These are phyloP conservation scores for Acaromyces ingoldii DNA, from an alignment of 1,284 basidiomycete genomes.

Conservation along the genomic window DNA sequence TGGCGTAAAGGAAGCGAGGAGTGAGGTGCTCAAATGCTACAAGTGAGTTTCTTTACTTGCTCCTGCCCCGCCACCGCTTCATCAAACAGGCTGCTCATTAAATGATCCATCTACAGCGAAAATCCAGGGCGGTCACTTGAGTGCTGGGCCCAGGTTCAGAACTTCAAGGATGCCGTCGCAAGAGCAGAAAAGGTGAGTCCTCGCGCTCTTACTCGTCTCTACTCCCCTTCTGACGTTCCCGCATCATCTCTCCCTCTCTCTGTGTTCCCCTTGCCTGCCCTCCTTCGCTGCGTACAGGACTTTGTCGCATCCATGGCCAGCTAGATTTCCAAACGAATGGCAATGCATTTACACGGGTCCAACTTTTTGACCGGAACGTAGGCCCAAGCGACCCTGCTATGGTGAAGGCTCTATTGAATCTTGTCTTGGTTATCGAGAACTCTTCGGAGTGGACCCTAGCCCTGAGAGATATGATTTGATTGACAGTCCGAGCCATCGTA, in stretches of 20 bases:
- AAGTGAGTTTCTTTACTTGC: background rate
- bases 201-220: background rate
- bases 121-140: slow-evolving; percentile 62
- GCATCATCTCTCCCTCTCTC: too few relatives aligned
- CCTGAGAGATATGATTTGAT: too few relatives aligned
- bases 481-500: too few relatives aligned
- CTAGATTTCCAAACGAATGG: background rate
- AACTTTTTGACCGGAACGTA: too few relatives aligned
- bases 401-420: too few relatives aligned
- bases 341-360: background rate
- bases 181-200: slow-evolving; percentile 61
- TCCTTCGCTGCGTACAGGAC: background rate
- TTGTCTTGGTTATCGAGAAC: too few relatives aligned
- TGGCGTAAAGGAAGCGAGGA: slow-evolving; percentile 60
- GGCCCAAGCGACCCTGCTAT: too few relatives aligned
- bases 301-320: slow-evolving; percentile 1
- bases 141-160: slow-evolving; percentile 70
- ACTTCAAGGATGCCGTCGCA: slow-evolving; percentile 67
- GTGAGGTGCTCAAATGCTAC: slow-evolving; percentile 67
- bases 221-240: too few relatives aligned
- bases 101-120: background rate
- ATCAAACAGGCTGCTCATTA: background rate
- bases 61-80: background rate
- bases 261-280: too few relatives aligned
- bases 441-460: too few relatives aligned